Percentiles rank a stretch among this genome's conserved stretches.
These are phyloP conservation scores for Coemansia asiatica DNA, from an alignment of 192 early-diverging fungal species.

Conservation along the genomic window DNA sequence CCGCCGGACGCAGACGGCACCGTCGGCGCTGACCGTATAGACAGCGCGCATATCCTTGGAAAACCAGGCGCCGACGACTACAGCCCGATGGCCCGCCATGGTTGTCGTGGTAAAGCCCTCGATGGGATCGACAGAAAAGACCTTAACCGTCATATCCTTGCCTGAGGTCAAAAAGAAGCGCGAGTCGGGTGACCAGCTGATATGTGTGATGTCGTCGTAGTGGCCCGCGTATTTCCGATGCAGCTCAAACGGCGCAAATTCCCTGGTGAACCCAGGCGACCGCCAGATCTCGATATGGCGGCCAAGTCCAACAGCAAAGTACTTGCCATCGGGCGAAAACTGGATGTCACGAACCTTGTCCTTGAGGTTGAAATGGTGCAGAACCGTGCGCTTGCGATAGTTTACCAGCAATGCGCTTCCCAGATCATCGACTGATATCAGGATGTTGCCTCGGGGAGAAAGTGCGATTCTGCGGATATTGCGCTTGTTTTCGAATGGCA, in stretches of 20 bases:
- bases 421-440: slow-evolving; percentile 91
- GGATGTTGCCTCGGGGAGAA: slow-evolving; percentile 82
- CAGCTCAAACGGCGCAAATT: slow-evolving; percentile 91
- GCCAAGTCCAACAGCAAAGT: slow-evolving; percentile 85
- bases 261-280: slow-evolving; percentile 86
- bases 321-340: slow-evolving; percentile 90
- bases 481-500: slow-evolving; percentile 92
- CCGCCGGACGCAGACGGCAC: slow-evolving; percentile 82
- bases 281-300: slow-evolving; percentile 87
- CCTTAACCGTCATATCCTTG: slow-evolving; percentile 48
- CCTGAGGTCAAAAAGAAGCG: slow-evolving; percentile 57
- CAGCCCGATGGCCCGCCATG: slow-evolving; percentile 81
- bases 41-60: slow-evolving; percentile 48
- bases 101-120: slow-evolving; percentile 73
- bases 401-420: slow-evolving; percentile 88
- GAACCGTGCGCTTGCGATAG: slow-evolving; percentile 77
- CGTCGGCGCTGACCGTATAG: slow-evolving; percentile 87
- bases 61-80: slow-evolving; percentile 80
- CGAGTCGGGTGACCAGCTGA: slow-evolving; percentile 88
- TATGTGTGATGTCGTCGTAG: slow-evolving; percentile 78
- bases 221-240: slow-evolving; percentile 77
- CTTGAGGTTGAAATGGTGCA: slow-evolving; percentile 90
- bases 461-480: slow-evolving; percentile 88
- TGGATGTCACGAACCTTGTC: slow-evolving; percentile 73
- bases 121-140: slow-evolving; percentile 58